Base-by-base conservation (phyloP, 768 basidiomycete genomes). In the Tylopilus sp. region DNA sequence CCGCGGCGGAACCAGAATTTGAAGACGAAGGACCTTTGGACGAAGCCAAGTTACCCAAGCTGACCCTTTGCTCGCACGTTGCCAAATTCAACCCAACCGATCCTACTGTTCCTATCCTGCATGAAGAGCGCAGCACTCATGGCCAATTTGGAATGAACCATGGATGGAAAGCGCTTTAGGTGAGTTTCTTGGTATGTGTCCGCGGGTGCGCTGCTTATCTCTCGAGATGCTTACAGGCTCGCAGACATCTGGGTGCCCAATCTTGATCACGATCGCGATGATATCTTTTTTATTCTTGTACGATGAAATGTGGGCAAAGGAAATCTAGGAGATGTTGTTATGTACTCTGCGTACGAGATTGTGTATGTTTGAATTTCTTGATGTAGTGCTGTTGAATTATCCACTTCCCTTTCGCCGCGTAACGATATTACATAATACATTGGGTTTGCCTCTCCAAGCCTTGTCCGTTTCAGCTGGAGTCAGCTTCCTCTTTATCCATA, bases 21-120 rank as follows among this genome's bases (percentile, higher is more conserved):
- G 21, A n/a, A 1, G 3, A 36, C 4, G 6, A 40, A 11, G 0
- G 13, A 1, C 39, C 44, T 0, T 20, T 61, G 23, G 54, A 59
- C 1, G 42, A 20, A 12, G 12, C 26, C 3, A 48, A 48, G 33
- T 7, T 31, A 6, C 58, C 58, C 13, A 7, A 38, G n/a, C 15
- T 61, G 28, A 30, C 45, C 7, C 58, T 59, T 21, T 48, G 55
- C 18, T 59, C 58, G 8, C 50, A 50, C 13, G 1, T 22, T 1
- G 4, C 53, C 42, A 42, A 28, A 20, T 36, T 57, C 25, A 13
- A 46, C 2, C 33, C 26, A 9, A 3, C 3, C 6, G 38, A 52
- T 13, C 21, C 36, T 3, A 3, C 12, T 7, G 22, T 18, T 28
- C 46, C 50, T 5, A 8, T 52, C 22, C 40, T 20, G 39, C 25